Evolutionary conservation across 2,329 filamentous ascomycete species (phyloP), one percentile per base, ranked within the genome.

Genomic region (Paradendryphiella salina): DNA sequence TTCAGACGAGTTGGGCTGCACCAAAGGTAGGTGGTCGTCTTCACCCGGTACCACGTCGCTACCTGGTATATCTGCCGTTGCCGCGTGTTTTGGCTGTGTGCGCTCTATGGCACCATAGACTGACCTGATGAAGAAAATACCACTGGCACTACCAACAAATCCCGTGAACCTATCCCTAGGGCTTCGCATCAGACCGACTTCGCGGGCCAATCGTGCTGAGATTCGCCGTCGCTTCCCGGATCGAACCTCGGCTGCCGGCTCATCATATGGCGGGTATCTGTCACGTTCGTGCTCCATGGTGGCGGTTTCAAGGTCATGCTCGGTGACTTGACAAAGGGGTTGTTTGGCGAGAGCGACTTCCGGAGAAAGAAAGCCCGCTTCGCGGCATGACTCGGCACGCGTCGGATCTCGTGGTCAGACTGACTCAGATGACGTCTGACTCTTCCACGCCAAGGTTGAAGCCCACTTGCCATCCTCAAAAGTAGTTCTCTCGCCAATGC

Each of bases 71-170:
- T 61, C 57, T 11, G 50, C 50, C 3, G 66, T 67, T 31, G 43
- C 13, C 21, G 42, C 35, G 6, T 42, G 8, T 5, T 36, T 32
- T 46, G 54, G 49, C 48, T 70, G 52, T 44, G 66, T 61, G 29
- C 67, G 57, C 43, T 69, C 66, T 23, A 84, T 73, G 1, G 79
- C 75, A 26, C 77, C 68, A 34, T 82, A 82, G 1, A 84, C 82
- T 15, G 78, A 77, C 5, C 80, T 76, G 28, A 84, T 80, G 58
- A 84, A 84, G 59, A 82, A 77, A n/a, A 84, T 83, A 1, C 82
- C 82, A 52, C 81, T 83, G 13, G 79, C 79, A 42, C 80, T 83
- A 3, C 82, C 82, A 4, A 84, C 76, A 47, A 84, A 84, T 0
- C 78, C 80, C 11, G 80, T 77, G 3, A 76, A 76, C 17, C 75